Evolutionary conservation across 805 yeast genomes (phyloP).

Genomic region (Yarrowia sp.): DNA sequence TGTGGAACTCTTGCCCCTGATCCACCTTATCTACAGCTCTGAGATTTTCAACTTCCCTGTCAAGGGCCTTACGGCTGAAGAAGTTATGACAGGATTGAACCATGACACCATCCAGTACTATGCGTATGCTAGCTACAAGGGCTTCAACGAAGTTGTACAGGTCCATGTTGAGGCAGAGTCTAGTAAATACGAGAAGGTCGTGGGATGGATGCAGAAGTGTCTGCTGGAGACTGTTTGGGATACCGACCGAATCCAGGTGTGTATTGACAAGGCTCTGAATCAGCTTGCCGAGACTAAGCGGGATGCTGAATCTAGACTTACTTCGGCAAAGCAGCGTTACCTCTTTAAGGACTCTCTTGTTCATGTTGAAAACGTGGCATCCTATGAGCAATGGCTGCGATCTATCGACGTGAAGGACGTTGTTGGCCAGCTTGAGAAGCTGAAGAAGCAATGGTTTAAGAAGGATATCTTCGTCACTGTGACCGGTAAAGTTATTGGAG

Average conservation of each 20-base stretch:
- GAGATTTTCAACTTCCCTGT: slow-evolving; percentile 75
- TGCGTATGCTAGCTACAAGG: slow-evolving; percentile 55
- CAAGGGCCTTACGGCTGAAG: slow-evolving; percentile 69
- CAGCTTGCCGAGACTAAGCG: slow-evolving; percentile 63
- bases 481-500: slow-evolving; percentile 58
- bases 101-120: slow-evolving; percentile 60
- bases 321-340: slow-evolving; percentile 56
- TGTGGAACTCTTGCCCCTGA: slow-evolving; percentile 56
- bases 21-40: slow-evolving; percentile 54
- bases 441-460: slow-evolving; percentile 54
- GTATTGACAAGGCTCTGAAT: slow-evolving; percentile 60
- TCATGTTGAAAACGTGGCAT: background rate
- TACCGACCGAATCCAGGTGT: slow-evolving; percentile 62
- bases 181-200: slow-evolving; percentile 62
- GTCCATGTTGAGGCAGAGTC: slow-evolving; percentile 61
- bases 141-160: slow-evolving; percentile 64
- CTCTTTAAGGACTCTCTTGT: slow-evolving; percentile 48
- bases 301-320: slow-evolving; percentile 61
- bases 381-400: slow-evolving; percentile 52
- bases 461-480: slow-evolving; percentile 66
- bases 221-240: slow-evolving; percentile 70
- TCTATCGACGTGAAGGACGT: slow-evolving; percentile 50
- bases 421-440: slow-evolving; percentile 49
- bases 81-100: slow-evolving; percentile 70
- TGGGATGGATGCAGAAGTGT: slow-evolving; percentile 71